Base-by-base conservation (phyloP, 768 basidiomycete genomes). In the Asterophora lycoperdoides region DNA sequence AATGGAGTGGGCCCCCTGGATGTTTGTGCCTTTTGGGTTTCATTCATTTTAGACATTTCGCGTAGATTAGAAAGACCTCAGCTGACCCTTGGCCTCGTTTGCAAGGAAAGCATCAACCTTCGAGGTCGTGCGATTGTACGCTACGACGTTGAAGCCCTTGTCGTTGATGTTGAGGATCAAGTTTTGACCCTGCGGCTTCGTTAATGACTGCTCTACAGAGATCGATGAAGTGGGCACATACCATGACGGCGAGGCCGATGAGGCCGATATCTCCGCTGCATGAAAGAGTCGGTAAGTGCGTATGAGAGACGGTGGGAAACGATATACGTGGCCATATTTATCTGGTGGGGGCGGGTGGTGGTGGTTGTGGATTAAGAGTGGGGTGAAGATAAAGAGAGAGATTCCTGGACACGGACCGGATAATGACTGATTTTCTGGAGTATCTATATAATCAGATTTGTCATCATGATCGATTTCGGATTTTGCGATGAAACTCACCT, bases 141-240 rank as follows among this genome's bases (percentile, higher is more conserved):
- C 93, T 58, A 93, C 86, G 61, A 99, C 96, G 56, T 75, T 93
- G 77, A 93, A 99, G 44, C 96, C 96, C 73, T 99, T 99, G 79
- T 99, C 96, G 69, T 96, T 96, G 91, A 96, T 97, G 77, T 97
- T 96, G 60, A 97, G 76, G 68, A 96, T 94, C 65, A 96, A 69
- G 68, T 95, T 96, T 83, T 95, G 93, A 63, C 92, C 93, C 92
- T 93, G 61, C 23, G 48, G 35, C 41, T 45, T 39, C 50, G 46
- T 54, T 53, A 41, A 61, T 46, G 56, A 17, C 30, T 44, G 44
- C 40, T 35, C 46, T 53, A 57, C 47, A 36, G 43, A 56, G 49
- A 55, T 51, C 56, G 57, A 60, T 49, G 39, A 54, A 6, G 48
- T 49, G 37, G 14, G 19, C 29, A 67, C 77, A 49, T 67, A 94